These are phyloP conservation scores for Neofusicoccum sp. DNA, from an alignment of 2,329 filamentous ascomycete species.

Conservation along the genomic window DNA sequence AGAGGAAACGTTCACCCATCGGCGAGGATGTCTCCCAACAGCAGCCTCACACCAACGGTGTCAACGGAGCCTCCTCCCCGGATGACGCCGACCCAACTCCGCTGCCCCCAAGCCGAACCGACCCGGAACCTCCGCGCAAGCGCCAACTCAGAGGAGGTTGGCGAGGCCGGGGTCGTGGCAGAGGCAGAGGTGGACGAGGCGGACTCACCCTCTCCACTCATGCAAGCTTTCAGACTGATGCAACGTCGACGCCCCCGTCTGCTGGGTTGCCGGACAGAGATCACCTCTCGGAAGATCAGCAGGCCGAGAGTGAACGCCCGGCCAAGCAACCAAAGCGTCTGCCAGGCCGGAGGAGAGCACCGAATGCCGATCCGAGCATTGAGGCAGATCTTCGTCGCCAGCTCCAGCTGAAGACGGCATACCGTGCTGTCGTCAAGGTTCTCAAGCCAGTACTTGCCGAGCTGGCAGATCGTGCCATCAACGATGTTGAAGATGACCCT, in stretches of 20 bases:
- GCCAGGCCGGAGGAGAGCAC: slow-evolving; percentile 47
- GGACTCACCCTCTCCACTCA: slow-evolving; percentile 7
- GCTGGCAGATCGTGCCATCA: slow-evolving; percentile 60
- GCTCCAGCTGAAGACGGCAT: slow-evolving; percentile 64
- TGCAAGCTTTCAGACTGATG: slow-evolving; percentile 15
- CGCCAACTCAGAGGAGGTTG: slow-evolving; percentile 2
- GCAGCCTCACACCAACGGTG: slow-evolving; percentile 1
- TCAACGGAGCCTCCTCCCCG: slow-evolving; percentile 2
- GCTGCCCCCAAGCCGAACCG: background rate
- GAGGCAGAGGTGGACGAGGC: slow-evolving; percentile 15
- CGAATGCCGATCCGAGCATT: slow-evolving; percentile 45
- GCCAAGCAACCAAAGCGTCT: slow-evolving; percentile 37
- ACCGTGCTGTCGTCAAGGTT: slow-evolving; percentile 60
- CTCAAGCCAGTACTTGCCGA: slow-evolving; percentile 66
- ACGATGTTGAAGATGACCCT: slow-evolving; percentile 56
- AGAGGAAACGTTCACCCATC: slow-evolving; percentile 13
- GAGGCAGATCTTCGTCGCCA: slow-evolving; percentile 55
- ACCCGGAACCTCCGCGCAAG: slow-evolving; percentile 16
- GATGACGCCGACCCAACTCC: background rate
- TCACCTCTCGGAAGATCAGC: slow-evolving; percentile 15
- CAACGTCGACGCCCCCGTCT: slow-evolving; percentile 29
- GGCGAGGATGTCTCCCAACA: background rate
- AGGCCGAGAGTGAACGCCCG: slow-evolving; percentile 33
- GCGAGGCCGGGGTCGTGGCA: slow-evolving; percentile 6
- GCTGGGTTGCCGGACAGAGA: slow-evolving; percentile 35